Base-by-base conservation (phyloP, 352 stramenopile genomes). In the Pythium volutum region DNA sequence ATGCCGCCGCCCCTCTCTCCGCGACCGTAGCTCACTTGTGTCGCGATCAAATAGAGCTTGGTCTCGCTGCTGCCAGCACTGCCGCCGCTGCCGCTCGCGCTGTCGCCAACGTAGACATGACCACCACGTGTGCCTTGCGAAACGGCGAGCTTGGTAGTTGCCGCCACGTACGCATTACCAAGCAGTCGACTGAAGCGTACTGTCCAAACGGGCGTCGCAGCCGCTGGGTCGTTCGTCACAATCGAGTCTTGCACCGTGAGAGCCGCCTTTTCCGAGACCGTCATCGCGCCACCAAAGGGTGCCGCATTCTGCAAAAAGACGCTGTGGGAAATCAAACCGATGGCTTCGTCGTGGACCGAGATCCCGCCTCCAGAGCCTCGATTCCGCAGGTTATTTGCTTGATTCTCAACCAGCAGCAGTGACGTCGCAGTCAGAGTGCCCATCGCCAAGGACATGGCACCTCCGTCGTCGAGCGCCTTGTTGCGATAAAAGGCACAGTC, bases 1-100 rank as follows among this genome's bases (percentile, higher is more conserved):
- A 69, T 60, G 0, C 66, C 80, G 18, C 80, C 80, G 4, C 80
- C 80, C 3, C 67, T 77, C 22, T 83, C 73, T 6, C 76, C 80
- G 9, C 55, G 69, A 2, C 77, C 79, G 20, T 73, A 66, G 1
- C 68, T 84, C 22, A 78, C 52, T 16, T 55, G 63, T 2, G 51
- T 34, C 2, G 49, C 25, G 2, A 59, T 16, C 18, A 63, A 18
- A 0, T 39, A 1, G 1, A 64, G 10, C 10, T 27, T 27, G 15
- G 58, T 58, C 4, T 58, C 47, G 15, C 27, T 47, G 8, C 20
- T 58, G 7, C 36, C 74, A 18, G 57, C 41, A 55, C 56, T 45
- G 20, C 59, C 71, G 1, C 47, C 65, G 9, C 38, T 20, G 3
- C 36, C 51, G 22, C n/a, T 31, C 15, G 18, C 20, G 20, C 14